Conservation (phyloP, 1,139 yeast species). For the Pichia sp. region DNA sequence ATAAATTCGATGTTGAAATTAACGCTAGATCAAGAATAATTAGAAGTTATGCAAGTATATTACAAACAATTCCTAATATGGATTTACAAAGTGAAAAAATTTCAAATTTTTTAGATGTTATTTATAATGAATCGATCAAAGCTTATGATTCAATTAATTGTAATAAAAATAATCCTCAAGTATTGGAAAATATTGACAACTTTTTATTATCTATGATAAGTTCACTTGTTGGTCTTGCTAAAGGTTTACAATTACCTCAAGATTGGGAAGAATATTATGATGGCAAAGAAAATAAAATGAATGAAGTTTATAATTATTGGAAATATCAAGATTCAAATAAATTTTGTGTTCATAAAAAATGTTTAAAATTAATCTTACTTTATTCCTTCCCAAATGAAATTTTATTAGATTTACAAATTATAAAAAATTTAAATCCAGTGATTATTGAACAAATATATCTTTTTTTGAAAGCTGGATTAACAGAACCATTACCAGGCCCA, state of each 20-base stretch:
- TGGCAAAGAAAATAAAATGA: constrained; percentile 26
- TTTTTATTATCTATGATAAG: constrained; percentile 8
- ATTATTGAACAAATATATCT: constrained; percentile 53
- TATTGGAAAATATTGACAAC: constrained; percentile 5
- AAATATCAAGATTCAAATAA: constrained; percentile 1
- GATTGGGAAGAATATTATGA: constrained; percentile 41
- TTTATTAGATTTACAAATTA: not conserved
- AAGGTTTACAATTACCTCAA: constrained; percentile 56
- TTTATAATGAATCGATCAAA: constrained; percentile 10
- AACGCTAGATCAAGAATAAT: constrained; percentile 53
- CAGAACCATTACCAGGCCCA: constrained; percentile 52
- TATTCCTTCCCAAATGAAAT: constrained; percentile 9
- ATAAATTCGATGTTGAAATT: constrained; percentile 39
- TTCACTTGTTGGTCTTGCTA: constrained; percentile 63
- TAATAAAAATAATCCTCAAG: constrained; percentile 1
- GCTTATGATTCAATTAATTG: constrained; percentile 1
- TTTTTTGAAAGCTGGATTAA: constrained; percentile 50
- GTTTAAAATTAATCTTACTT: constrained; percentile 27
- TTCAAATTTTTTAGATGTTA: constrained; percentile 10
- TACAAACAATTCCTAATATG: constrained; percentile 47
- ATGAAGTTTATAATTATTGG: constrained; percentile 34
- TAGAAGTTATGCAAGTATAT: constrained; percentile 55
- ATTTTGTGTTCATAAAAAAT: constrained; percentile 32
- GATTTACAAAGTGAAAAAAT: constrained; percentile 29
- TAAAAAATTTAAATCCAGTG: constrained; percentile 15